Conservation (phyloP, 75 land plant genomes). For the Cunninghamia lanceolata region DNA sequence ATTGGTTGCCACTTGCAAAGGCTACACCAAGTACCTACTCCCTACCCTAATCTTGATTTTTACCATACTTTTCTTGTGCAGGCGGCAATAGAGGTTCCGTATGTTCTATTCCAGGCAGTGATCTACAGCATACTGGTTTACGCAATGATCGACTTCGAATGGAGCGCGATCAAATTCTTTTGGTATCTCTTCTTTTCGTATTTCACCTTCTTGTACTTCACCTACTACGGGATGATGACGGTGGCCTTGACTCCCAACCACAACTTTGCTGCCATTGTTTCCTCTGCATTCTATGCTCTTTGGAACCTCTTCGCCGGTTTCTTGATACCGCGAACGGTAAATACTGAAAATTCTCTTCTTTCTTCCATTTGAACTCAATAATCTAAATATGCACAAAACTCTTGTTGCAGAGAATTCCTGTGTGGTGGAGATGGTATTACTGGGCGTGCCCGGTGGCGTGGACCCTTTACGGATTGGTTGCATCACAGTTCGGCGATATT, state of each 20-base stretch:
- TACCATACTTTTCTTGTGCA: slow-evolving; percentile 20
- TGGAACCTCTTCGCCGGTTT: slow-evolving; percentile 93
- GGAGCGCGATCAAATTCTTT: slow-evolving; percentile 84
- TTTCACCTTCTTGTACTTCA: slow-evolving; percentile 81
- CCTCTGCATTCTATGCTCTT: slow-evolving; percentile 64
- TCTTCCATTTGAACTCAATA: no score
- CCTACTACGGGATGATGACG: slow-evolving; percentile 93
- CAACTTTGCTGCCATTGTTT: slow-evolving; percentile 67
- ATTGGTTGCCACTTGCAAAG: no score
- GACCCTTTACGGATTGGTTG: slow-evolving; percentile 70
- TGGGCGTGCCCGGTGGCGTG: slow-evolving; percentile 75
- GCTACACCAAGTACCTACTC: no score
- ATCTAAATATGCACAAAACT: no score
- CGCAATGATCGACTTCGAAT: slow-evolving; percentile 77
- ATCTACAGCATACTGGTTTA: slow-evolving; percentile 70
- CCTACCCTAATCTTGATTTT: no score
- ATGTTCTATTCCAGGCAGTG: slow-evolving; percentile 57
- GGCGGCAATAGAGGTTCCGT: slow-evolving; percentile 83
- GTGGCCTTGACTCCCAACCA: slow-evolving; percentile 80
- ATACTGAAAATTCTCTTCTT: neutral
- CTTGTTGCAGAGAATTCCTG: slow-evolving; percentile 56
- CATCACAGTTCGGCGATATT: slow-evolving; percentile 70
- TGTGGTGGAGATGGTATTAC: slow-evolving; percentile 93
- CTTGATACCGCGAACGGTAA: slow-evolving; percentile 64
- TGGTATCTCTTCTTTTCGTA: slow-evolving; percentile 84